Evolutionary conservation across 2,329 filamentous ascomycete species (phyloP).

Genomic region (Pyrenochaeta sp.): DNA sequence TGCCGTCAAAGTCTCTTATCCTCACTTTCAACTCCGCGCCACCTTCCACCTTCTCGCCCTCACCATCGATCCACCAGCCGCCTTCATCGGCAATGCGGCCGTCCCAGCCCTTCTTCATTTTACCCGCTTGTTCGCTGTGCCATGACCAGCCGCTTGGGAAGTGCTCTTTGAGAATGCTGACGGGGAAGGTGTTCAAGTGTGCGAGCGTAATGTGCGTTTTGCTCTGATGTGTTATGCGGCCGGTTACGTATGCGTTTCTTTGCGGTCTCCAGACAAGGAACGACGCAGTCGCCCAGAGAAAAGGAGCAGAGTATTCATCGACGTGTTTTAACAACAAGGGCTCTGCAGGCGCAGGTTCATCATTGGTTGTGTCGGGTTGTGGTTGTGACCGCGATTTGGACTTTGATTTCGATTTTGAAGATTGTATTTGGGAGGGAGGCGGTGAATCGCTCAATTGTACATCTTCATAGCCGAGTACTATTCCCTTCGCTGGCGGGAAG

Average conservation of each 20-base stretch:
- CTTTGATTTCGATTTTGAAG: slow-evolving; percentile 6
- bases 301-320: slow-evolving; percentile 83
- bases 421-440: slow-evolving; percentile 36
- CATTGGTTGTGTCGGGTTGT: neutral
- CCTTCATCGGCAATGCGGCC: slow-evolving; percentile 54
- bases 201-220: slow-evolving; percentile 89
- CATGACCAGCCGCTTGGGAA: slow-evolving; percentile 84
- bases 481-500: slow-evolving; percentile 74
- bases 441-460: slow-evolving; percentile 70
- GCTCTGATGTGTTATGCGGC: slow-evolving; percentile 83
- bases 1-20: slow-evolving; percentile 85
- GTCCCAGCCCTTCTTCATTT: slow-evolving; percentile 36
- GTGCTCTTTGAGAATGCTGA: slow-evolving; percentile 79
- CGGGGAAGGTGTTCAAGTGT: slow-evolving; percentile 91
- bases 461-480: slow-evolving; percentile 78
- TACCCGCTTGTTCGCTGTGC: slow-evolving; percentile 49
- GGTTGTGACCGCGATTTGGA: slow-evolving; percentile 10
- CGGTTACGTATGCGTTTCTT: slow-evolving; percentile 77
- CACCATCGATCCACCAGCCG: slow-evolving; percentile 79
- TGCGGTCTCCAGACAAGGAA: slow-evolving; percentile 83
- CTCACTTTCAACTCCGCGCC: slow-evolving; percentile 68
- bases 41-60: slow-evolving; percentile 65
- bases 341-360: slow-evolving; percentile 7
- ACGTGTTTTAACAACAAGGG: slow-evolving; percentile 34
- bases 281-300: slow-evolving; percentile 87